Evolutionary conservation across 140 eudicot genomes (phyloP).

Genomic region (Senecio squalidus): DNA sequence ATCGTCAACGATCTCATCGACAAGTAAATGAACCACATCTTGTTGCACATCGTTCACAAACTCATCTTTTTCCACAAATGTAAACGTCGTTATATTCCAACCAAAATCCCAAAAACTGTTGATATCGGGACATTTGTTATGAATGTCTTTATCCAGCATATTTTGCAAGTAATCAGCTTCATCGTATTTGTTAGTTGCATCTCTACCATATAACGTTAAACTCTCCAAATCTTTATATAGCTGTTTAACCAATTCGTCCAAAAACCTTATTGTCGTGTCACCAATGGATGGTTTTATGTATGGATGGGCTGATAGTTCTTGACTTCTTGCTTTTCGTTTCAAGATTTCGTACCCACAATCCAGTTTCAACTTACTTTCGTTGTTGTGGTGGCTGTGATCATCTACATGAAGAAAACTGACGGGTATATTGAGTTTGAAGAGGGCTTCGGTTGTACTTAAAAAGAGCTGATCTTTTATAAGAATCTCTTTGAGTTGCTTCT

Average conservation of each 20-base stretch:
- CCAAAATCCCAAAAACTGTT: conserved; percentile 83
- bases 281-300: conserved; percentile 25
- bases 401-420: conserved; percentile 47
- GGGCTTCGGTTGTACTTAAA: conserved; percentile 78
- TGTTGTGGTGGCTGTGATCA: conserved; percentile 37
- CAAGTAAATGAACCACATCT: conserved; percentile 47
- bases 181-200: conserved; percentile 31
- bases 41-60: conserved; percentile 58
- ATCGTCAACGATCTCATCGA: conserved; percentile 58
- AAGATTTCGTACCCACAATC: conserved; percentile 73
- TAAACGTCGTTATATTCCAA: conserved; percentile 47
- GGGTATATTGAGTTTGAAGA: conserved; percentile 78
- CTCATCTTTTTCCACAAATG: conserved; percentile 52
- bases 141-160: conserved; percentile 72
- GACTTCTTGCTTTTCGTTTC: conserved; percentile 68
- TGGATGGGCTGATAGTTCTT: conserved; percentile 44
- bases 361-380: conserved; percentile 39
- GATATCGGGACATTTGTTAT: conserved; percentile 35
- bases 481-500: conserved; percentile 65
- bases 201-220: conserved; percentile 41
- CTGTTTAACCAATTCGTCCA: conserved; percentile 72
- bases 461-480: conserved; percentile 60
- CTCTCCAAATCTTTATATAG: conserved; percentile 54
- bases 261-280: conserved; percentile 29
- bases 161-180: conserved; percentile 46